A percentile compares a stretch with the other conserved stretches of the same genome.
phyloP scores from a whole-genome alignment of 768 basidiomycete species.

The Favolaschia claudopus region DNA sequence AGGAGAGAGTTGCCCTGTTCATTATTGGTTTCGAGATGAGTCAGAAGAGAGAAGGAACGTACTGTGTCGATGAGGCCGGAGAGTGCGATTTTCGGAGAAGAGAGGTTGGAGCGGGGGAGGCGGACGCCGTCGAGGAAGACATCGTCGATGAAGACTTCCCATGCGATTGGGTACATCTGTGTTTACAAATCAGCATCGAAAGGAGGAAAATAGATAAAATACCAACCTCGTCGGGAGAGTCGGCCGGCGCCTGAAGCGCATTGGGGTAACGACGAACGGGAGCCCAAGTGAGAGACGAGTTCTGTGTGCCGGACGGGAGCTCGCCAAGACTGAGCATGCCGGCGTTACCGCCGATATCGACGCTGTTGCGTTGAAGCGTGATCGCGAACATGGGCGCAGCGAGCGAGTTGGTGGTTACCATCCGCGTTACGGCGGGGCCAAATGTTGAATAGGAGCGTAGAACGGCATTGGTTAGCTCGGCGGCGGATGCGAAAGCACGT shows the following conservation, averaged over 20 bases:
- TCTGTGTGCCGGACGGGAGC: slow-evolving; percentile 58
- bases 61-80: slow-evolving; percentile 81
- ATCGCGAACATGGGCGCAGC: slow-evolving; percentile 60
- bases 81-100: slow-evolving; percentile 55
- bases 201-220: neutral
- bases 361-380: slow-evolving; percentile 71
- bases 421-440: slow-evolving; percentile 56
- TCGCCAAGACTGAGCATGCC: slow-evolving; percentile 74
- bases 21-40: neutral
- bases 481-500: slow-evolving; percentile 25
- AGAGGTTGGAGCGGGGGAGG: slow-evolving; percentile 63
- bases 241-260: slow-evolving; percentile 61
- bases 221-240: slow-evolving; percentile 68
- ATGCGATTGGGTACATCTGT: slow-evolving; percentile 68
- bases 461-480: slow-evolving; percentile 35
- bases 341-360: slow-evolving; percentile 73
- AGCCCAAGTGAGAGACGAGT: slow-evolving; percentile 68
- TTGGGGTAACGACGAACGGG: slow-evolving; percentile 66
- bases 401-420: slow-evolving; percentile 47
- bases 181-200: slow-evolving; percentile 17
- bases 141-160: slow-evolving; percentile 77
- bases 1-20: slow-evolving; percentile 77
- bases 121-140: slow-evolving; percentile 73
- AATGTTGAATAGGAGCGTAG: slow-evolving; percentile 51
- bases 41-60: slow-evolving; percentile 25